Conservation (phyloP, 345 rosid species). For the Gossypioides kirkii region DNA sequence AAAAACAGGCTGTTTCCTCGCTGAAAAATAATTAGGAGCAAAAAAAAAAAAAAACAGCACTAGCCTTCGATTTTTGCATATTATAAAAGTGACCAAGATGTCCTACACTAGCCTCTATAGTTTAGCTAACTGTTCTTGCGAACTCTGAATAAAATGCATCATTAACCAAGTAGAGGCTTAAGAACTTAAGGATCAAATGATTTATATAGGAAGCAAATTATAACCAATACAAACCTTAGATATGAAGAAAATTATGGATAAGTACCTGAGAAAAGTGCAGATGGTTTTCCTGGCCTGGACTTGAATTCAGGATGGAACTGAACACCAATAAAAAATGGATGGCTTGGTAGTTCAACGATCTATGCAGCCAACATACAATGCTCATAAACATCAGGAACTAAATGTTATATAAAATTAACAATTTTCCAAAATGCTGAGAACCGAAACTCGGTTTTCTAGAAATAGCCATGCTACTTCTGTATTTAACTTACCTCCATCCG, state of each 20-base stretch:
- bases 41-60: neutral
- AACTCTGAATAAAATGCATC: neutral
- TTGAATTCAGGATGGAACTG: slow-evolving; percentile 98
- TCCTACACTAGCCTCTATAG: neutral
- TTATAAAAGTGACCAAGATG: neutral
- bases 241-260: slow-evolving; percentile 1
- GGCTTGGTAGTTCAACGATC: slow-evolving; percentile 54
- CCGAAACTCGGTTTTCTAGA: neutral
- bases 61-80: neutral
- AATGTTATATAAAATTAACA: neutral
- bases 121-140: neutral
- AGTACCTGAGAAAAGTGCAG: slow-evolving; percentile 77
- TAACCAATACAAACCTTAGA: neutral
- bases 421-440: neutral
- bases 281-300: slow-evolving; percentile 92
- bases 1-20: neutral
- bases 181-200: neutral
- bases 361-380: slow-evolving; percentile 27
- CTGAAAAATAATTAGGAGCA: neutral
- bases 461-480: neutral
- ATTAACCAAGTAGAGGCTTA: neutral
- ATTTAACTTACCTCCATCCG: slow-evolving; percentile 65
- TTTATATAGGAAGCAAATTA: neutral
- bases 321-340: slow-evolving; percentile 64
- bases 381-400: neutral